Evolutionary conservation across 805 yeast genomes (phyloP).

Genomic region (Scheffersomyces coipomensis): DNA sequence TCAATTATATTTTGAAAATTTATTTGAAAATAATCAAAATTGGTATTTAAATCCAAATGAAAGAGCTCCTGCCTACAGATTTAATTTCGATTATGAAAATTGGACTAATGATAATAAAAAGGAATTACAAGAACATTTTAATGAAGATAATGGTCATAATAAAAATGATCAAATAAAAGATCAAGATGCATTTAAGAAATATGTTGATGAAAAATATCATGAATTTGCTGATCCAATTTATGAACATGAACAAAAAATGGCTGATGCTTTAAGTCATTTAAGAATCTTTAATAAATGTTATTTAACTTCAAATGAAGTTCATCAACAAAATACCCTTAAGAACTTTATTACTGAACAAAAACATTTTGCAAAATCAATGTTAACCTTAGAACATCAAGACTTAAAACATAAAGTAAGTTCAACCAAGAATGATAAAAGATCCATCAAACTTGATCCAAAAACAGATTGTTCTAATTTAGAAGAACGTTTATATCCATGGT

Average conservation of each 20-base stretch:
- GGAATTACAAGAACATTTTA: constrained; percentile 5
- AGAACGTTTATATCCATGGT: constrained; percentile 37
- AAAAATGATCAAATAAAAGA: neutral
- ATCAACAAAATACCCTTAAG: constrained; percentile 5
- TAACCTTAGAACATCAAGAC: constrained; percentile 8
- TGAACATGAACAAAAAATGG: constrained; percentile 32
- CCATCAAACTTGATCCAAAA: neutral
- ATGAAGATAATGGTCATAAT: neutral
- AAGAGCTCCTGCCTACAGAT: constrained; percentile 16
- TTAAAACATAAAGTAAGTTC: neutral
- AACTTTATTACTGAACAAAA: constrained; percentile 9
- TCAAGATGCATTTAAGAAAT: neutral
- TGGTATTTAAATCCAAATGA: constrained; percentile 40
- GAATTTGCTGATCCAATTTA: constrained; percentile 10
- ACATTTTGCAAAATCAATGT: constrained; percentile 9
- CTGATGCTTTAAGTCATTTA: constrained; percentile 44
- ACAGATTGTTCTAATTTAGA: constrained; percentile 30
- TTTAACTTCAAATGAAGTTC: constrained; percentile 22
- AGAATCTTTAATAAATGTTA: constrained; percentile 48
- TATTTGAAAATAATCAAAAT: constrained; percentile 34
- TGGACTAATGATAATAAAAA: constrained; percentile 16
- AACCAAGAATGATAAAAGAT: neutral
- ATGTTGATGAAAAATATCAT: neutral
- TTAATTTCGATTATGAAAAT: constrained; percentile 24
- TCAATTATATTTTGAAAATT: constrained; percentile 38